Percentiles rank a stretch among this genome's conserved stretches.
These are phyloP conservation scores for Pseudozyma flocculosa DNA, from an alignment of 1,284 basidiomycete species.

Conservation along the genomic window DNA sequence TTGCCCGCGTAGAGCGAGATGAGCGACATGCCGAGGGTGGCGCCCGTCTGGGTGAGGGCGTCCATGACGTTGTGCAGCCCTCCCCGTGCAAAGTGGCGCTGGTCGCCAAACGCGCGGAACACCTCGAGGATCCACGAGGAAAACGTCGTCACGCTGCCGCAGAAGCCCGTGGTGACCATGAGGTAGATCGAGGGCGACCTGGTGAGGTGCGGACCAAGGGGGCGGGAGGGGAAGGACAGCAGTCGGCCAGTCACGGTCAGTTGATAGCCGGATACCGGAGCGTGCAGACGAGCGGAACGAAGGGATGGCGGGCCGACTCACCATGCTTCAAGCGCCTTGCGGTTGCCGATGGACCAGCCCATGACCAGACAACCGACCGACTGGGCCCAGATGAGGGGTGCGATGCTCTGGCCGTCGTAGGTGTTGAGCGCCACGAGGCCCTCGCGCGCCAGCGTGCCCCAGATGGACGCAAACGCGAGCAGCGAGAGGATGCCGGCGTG, in stretches of 20 bases:
- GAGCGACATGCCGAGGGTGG: conserved; percentile 46
- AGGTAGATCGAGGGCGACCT: conserved; percentile 68
- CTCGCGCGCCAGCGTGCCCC: conserved; percentile 58
- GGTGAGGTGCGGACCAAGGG: neutral
- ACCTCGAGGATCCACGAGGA: conserved; percentile 90
- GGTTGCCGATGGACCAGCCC: conserved; percentile 60
- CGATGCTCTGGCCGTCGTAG: conserved; percentile 75
- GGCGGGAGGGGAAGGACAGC: neutral
- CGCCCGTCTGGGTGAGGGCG: conserved; percentile 47
- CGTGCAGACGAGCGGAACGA: too few species aligned
- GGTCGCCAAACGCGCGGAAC: conserved; percentile 82
- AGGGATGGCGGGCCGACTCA: too few species aligned
- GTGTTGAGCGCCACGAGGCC: conserved; percentile 60
- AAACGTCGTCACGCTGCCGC: conserved; percentile 94
- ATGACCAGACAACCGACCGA: conserved; percentile 87
- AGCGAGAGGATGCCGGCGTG: conserved; percentile 48
- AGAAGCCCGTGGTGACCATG: conserved; percentile 88
- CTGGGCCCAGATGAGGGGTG: conserved; percentile 83
- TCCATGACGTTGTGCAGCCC: conserved; percentile 71
- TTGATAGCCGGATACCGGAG: too few species aligned
- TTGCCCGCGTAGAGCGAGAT: conserved; percentile 34
- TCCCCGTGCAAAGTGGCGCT: conserved; percentile 64
- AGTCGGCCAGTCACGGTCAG: neutral
- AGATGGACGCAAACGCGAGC: conserved; percentile 56
- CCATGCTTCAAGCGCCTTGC: conserved; percentile 30